These are phyloP conservation scores for Coccomyxa sp. DNA, from an alignment of 139 green algal genomes.

Conservation along the genomic window DNA sequence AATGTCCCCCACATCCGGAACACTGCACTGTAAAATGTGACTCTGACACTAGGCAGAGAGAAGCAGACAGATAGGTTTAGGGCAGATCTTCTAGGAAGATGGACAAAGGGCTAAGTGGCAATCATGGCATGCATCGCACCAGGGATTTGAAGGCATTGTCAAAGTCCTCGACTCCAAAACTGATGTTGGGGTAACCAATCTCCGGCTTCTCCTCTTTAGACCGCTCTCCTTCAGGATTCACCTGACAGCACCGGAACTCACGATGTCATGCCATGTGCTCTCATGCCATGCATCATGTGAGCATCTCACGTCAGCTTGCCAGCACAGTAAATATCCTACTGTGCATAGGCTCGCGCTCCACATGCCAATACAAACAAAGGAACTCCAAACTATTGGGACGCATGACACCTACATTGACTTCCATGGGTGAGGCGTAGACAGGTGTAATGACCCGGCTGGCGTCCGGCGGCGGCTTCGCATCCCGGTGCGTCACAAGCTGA, in stretches of 20 bases:
- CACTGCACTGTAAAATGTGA: background rate
- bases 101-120: too few relatives aligned
- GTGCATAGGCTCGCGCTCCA: background rate
- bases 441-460: background rate
- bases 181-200: constrained; percentile 66
- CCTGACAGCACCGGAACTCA: background rate
- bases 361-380: background rate
- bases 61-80: background rate
- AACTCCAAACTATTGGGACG: background rate
- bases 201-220: constrained; percentile 14
- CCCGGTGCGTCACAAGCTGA: background rate
- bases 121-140: constrained; percentile 18
- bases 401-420: background rate
- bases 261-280: too few relatives aligned
- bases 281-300: too few relatives aligned
- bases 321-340: background rate
- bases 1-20: background rate
- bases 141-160: constrained; percentile 56
- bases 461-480: background rate
- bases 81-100: background rate
- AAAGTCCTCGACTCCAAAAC: constrained; percentile 74
- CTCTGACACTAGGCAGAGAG: background rate
- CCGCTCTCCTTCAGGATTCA: constrained; percentile 52
- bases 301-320: background rate
- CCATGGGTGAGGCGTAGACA: constrained; percentile 5